Evolutionary conservation across 164 flowering plant species (phyloP), one percentile per base, ranked within the genome.

Genomic region (Vitis rotundifolia): DNA sequence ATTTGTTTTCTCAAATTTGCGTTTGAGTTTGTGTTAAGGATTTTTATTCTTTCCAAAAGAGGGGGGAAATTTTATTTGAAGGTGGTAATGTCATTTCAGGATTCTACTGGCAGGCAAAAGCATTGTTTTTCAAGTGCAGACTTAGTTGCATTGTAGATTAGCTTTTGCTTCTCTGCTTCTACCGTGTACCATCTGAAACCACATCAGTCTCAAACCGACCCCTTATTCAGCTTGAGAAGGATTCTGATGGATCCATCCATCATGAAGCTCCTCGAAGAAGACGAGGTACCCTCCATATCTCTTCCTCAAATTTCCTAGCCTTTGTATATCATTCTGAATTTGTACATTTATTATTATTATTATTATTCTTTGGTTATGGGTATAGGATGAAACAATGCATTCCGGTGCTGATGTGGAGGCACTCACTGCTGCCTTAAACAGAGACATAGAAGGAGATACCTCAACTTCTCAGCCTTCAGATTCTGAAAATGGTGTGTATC

Each of bases 331-430:
- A 28, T 18, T 59, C 9, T 16, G 10, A 3, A n/a, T 31, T 5
- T 64, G 63, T 31, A 7, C 48, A 9, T 44, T 64, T 15, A 28
- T 15, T 56, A 54, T 18, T 55, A 48, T 69, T 11, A 50, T 51
- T 57, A 49, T 37, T 10, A 18, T 48, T 29, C 13, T 8, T 47
- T 49, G 12, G 26, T 63, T 15, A 48, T 67, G 16, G 37, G 69
- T 62, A 51, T 78, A 92, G 97, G 98, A 94, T 49, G 97, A 92
- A 72, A 86, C 81, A 11, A 85, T 89, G 87, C 93, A 91, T 79
- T 94, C 97, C 12, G 95, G 98, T 37, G 97, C 97, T 8, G 98
- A 87, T 49, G 95, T 94, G 64, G 98, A 94, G 31, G 98, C 98
- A 1, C 86, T 94, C 75, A 90, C 95, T 3, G 97, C 98, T 67